These are phyloP conservation scores for Alternaria triticina DNA, from an alignment of 2,329 filamentous ascomycete genomes.

Conservation along the genomic window DNA sequence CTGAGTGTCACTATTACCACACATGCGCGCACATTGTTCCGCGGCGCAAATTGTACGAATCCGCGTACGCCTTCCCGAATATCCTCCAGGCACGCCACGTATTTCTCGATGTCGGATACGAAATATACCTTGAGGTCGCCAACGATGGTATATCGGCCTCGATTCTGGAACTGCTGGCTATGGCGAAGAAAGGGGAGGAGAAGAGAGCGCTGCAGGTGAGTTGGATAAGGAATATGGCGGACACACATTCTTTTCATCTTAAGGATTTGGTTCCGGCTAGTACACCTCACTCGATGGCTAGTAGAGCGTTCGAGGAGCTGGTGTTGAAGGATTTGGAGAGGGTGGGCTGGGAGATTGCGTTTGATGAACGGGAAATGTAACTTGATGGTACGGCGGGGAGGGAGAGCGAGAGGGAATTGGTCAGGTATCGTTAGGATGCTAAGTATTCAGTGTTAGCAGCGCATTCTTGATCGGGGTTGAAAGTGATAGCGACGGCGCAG, in stretches of 20 bases:
- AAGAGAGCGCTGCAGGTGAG: background rate
- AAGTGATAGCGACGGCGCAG: no score
- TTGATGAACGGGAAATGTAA: background rate
- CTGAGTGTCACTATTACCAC: background rate
- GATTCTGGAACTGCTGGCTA: background rate
- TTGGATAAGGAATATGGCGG: background rate
- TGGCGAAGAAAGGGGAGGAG: background rate
- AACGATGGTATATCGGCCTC: background rate
- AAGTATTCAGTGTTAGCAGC: no score
- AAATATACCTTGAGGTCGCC: background rate
- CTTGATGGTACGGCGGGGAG: background rate
- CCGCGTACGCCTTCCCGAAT: background rate
- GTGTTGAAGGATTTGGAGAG: background rate
- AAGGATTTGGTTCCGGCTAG: background rate
- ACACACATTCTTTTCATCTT: accelerated
- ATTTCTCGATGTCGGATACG: background rate
- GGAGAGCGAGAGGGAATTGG: no score
- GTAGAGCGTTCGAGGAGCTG: background rate
- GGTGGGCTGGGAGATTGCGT: background rate
- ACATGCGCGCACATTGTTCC: background rate
- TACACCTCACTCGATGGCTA: background rate
- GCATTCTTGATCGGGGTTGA: no score
- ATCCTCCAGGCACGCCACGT: background rate
- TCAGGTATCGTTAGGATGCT: no score
- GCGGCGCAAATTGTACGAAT: background rate